Evolutionary conservation across 495 filamentous ascomycete species (phyloP).

Genomic region (Talaromyces proteolyticus): DNA sequence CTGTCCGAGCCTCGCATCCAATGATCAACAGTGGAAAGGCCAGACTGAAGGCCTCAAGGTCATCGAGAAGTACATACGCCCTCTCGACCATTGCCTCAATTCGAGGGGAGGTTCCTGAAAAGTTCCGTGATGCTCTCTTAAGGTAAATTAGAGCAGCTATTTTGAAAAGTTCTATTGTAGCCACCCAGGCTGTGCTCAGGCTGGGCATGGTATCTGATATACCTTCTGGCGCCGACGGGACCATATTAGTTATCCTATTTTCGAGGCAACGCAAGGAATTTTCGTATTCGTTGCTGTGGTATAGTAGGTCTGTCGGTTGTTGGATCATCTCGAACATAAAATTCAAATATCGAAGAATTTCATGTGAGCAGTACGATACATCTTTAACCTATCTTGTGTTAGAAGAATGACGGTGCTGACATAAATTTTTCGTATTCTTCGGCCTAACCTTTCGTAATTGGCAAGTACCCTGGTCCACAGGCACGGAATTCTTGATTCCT

Average conservation of each 20-base stretch:
- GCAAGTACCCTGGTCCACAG: constrained; percentile 2
- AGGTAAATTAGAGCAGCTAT: constrained; percentile 1
- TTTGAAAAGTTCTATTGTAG: constrained; percentile 5
- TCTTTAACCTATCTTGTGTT: constrained; percentile 1
- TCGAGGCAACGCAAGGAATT: constrained; percentile 1
- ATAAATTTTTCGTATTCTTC: background rate
- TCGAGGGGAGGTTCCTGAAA: background rate
- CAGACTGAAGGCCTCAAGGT: background rate
- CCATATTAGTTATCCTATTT: constrained; percentile 3
- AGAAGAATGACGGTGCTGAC: background rate
- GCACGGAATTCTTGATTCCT: background rate
- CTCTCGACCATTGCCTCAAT: constrained; percentile 3
- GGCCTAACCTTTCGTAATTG: constrained; percentile 2
- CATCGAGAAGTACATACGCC: constrained; percentile 3
- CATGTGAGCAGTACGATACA: constrained; percentile 1
- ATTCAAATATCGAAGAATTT: background rate
- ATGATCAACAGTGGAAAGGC: constrained; percentile 3
- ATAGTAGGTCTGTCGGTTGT: background rate
- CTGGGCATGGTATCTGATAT: background rate
- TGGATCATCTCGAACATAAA: constrained; percentile 3
- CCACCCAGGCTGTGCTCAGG: background rate
- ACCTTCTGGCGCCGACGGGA: background rate
- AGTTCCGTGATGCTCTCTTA: constrained; percentile 3
- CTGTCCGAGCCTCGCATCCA: constrained; percentile 1
- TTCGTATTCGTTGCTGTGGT: constrained; percentile 2